Evolutionary conservation across 2,329 filamentous ascomycete species (phyloP).

Genomic region (Epichloe festucae): DNA sequence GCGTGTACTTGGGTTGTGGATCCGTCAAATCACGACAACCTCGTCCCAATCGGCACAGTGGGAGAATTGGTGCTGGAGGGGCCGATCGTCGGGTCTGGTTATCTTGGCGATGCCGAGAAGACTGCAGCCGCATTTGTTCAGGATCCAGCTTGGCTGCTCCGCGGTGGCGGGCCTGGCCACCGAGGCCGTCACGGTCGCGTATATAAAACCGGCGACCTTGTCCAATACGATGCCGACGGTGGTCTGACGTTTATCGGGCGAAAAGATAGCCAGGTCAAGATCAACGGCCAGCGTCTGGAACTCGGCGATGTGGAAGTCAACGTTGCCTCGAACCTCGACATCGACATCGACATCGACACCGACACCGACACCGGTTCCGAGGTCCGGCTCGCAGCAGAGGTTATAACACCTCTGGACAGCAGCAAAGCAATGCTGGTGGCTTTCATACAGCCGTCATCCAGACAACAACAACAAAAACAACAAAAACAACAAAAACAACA

Average conservation of each 20-base stretch:
- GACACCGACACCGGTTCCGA: neutral
- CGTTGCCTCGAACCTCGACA: neutral
- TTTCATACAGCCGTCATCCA: slow-evolving; percentile 2
- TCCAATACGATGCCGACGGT: slow-evolving; percentile 19
- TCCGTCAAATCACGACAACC: slow-evolving; percentile 9
- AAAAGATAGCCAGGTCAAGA: slow-evolving; percentile 42
- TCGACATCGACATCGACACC: neutral
- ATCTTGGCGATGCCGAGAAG: slow-evolving; percentile 9
- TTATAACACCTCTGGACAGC: slow-evolving; percentile 2
- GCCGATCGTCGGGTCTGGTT: slow-evolving; percentile 13
- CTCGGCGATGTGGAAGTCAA: slow-evolving; percentile 6
- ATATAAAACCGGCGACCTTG: slow-evolving; percentile 14
- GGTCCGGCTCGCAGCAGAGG: slow-evolving; percentile 3
- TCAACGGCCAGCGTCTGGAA: slow-evolving; percentile 27
- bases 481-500: neutral
- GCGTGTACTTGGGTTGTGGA: slow-evolving; percentile 13
- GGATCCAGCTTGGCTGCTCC: slow-evolving; percentile 14
- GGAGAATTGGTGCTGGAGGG: slow-evolving; percentile 19
- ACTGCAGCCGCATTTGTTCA: slow-evolving; percentile 11
- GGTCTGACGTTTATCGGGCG: slow-evolving; percentile 30
- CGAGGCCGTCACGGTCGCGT: slow-evolving; percentile 5
- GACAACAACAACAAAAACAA: neutral
- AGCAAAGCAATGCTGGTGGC: slow-evolving; percentile 2
- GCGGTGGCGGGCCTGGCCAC: slow-evolving; percentile 11
- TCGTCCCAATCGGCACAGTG: slow-evolving; percentile 11